Base-by-base conservation (phyloP, 176 grass and related monocot species). In the Zea luxurians region DNA sequence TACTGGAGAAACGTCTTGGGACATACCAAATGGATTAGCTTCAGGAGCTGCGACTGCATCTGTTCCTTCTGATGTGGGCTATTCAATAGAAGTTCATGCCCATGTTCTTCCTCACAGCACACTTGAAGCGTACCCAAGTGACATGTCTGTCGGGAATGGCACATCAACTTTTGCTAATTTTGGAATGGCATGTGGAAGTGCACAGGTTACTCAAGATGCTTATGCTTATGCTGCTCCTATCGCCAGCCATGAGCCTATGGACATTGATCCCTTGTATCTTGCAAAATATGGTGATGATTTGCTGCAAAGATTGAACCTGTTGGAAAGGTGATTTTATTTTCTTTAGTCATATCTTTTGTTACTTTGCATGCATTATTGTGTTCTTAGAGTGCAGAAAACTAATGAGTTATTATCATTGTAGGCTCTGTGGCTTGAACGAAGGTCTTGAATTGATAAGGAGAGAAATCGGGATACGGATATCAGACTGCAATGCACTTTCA, bases 1-100 rank as follows among this genome's bases (percentile, higher is more conserved):
- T 74, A 99, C 96, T 66, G 96, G 96, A 43, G 92, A 99, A 89
- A 99, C 92, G 44, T 95, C 92, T 62, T 99, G 96, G 96, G 96
- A 93, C 71, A 84, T 99, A 15, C 96, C 96, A 60, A 76, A 70
- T 55, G 85, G 75, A 20, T 71, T 92, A 66, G 12, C 79, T 79
- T 37, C 70, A 13, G 77, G 63, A 77, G 66, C 53, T 77, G 68
- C 78, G 46, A 61, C 75, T 73, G 60, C 68, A 68, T 65, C 85
- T 66, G 58, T 79, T 73, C 50, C 61, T 79, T 48, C 60, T 46
- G 61, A 88, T 70, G 49, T 83, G 34, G 82, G 65, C 10, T 88
- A 88, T 79, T 66, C 80, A 17, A 12, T 87, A 4, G 82, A 85
- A 66, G 67, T 35, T 44, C 85, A 88, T 75, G 16, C 70, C 52